A percentile compares a stretch with the other conserved stretches of the same genome.
Conservation (phyloP, 1,284 basidiomycete genomes). For the Melampsora medusae region DNA sequence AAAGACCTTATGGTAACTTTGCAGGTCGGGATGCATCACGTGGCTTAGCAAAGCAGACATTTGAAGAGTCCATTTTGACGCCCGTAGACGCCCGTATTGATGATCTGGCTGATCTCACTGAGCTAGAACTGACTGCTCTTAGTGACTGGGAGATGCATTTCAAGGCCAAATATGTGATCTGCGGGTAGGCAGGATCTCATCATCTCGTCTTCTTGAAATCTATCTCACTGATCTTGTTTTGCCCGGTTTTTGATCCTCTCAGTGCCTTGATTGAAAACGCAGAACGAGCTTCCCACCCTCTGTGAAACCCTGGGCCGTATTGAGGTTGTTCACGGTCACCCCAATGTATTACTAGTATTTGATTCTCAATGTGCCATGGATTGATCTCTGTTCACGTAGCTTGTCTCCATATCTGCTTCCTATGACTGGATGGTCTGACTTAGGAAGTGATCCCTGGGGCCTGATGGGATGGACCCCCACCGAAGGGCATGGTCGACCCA, state of each 20-base stretch:
- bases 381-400: no score
- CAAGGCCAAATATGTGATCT: conserved; percentile 34
- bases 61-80: conserved; percentile 51
- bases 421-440: no score
- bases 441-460: no score
- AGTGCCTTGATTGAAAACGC: conserved; percentile 41
- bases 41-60: conserved; percentile 51
- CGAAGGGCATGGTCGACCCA: no score
- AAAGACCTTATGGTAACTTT: conserved; percentile 45
- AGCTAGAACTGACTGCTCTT: conserved; percentile 50
- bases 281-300: conserved; percentile 2
- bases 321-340: no score
- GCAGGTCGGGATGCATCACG: conserved; percentile 52
- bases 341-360: no score
- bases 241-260: neutral
- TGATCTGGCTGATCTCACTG: conserved; percentile 48
- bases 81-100: conserved; percentile 50
- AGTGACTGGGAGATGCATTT: conserved; percentile 49
- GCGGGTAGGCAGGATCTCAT: conserved; percentile 18
- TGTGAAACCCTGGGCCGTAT: neutral
- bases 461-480: no score
- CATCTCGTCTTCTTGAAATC: neutral
- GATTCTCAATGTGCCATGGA: no score
- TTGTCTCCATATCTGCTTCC: no score
- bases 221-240: neutral